Conservation (phyloP, 495 filamentous ascomycete species). For the Xylaria longipes region DNA sequence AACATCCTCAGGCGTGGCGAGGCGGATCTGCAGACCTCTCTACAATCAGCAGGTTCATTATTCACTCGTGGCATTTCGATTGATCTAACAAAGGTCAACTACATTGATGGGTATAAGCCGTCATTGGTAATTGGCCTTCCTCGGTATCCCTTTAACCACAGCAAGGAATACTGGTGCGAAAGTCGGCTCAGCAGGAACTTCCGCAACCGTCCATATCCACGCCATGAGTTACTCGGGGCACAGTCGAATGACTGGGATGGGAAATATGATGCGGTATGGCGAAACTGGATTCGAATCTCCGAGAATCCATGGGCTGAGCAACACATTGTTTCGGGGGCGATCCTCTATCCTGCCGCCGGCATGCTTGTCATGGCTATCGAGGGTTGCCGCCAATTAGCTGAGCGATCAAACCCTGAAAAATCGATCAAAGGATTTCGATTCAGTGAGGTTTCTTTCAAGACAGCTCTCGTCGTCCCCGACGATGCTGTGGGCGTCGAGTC, state of each 20-base stretch:
- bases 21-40: constrained; percentile 25
- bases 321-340: constrained; percentile 44
- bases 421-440: constrained; percentile 22
- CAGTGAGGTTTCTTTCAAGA: constrained; percentile 32
- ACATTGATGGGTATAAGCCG: neutral
- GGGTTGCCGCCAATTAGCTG: constrained; percentile 46
- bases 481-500: constrained; percentile 46
- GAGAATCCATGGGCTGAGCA: constrained; percentile 54
- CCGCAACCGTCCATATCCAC: constrained; percentile 40
- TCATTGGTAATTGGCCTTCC: constrained; percentile 37
- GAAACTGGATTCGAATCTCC: constrained; percentile 46
- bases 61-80: constrained; percentile 42
- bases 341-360: constrained; percentile 54
- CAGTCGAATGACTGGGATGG: constrained; percentile 37
- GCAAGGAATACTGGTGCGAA: constrained; percentile 50
- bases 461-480: constrained; percentile 41
- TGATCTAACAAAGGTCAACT: constrained; percentile 43
- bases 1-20: neutral
- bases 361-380: constrained; percentile 58
- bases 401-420: constrained; percentile 9
- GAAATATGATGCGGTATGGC: constrained; percentile 47
- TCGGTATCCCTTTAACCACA: constrained; percentile 48
- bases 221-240: constrained; percentile 54
- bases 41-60: constrained; percentile 39
- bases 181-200: constrained; percentile 41